Base-by-base conservation (phyloP, 495 filamentous ascomycete species). In the Symbiotaphrina buchneri region DNA sequence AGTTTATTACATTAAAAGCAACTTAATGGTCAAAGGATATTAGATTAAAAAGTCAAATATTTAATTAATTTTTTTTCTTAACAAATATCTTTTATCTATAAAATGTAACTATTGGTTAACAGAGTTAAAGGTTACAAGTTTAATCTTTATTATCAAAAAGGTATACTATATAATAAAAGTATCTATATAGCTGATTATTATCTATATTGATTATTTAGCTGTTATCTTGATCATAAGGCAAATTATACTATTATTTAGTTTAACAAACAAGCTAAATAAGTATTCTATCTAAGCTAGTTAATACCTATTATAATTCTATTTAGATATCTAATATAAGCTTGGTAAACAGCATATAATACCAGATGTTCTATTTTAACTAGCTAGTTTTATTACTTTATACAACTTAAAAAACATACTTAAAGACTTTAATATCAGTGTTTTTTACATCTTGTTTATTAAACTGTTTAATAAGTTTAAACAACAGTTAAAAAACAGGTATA, bases 31-130 rank as follows among this genome's bases (percentile, higher is more conserved):
- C 28, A 10, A 5, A 14, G 5, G 25, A 39, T 10, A 2, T 6
- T 1, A 11, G 20, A 27, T 37, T 22, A 6, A 36, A 19, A 20
- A 30, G 37, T 13, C 27, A 22, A 1, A 18, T n/a, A 10, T 15
- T 14, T 37, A 23, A 18, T 19, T 13, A 8, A 23, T 32, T 26
- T 18, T 32, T 7, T 32, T 24, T 26, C 30, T 32, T 10, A 32
- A 19, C 18, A 5, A 18, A 32, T 8, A 16, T 10, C 13, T 11
- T 28, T 27, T 10, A 3, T 10, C 11, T 1, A 31, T 21, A 2
- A 31, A 41, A 11, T 6, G 11, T 0, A 34, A 31, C 1, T 41
- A 41, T 4, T 41, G 31, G 31, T 21, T 32, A 0, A 41, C 27
- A 0, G 39, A 41, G 14, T 3, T 41, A 0, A 32, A 41, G 18